A percentile compares a stretch with the other conserved stretches of the same genome.
These are phyloP conservation scores for Alternaria arbusti DNA, from an alignment of 2,329 filamentous ascomycete species.

Conservation along the genomic window DNA sequence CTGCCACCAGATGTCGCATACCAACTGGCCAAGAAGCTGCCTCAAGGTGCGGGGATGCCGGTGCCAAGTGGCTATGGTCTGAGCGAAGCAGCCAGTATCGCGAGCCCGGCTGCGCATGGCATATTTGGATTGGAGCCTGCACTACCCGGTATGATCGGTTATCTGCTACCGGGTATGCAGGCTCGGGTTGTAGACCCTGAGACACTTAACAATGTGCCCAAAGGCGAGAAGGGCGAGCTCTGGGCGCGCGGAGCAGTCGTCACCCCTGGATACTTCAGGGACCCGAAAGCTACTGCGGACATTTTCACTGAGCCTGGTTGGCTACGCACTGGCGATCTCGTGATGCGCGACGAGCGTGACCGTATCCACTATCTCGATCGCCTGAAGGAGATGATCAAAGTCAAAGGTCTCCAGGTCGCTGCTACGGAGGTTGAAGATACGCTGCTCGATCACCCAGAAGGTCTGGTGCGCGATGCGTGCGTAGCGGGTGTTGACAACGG, in stretches of 20 bases:
- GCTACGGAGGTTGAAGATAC: conserved; percentile 57
- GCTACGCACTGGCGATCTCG: conserved; percentile 38
- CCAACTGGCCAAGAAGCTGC: conserved; percentile 35
- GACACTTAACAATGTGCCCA: conserved; percentile 30
- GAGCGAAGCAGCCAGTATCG: conserved; percentile 39
- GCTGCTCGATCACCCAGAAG: conserved; percentile 50
- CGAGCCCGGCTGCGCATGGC: conserved; percentile 26
- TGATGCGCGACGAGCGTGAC: conserved; percentile 34
- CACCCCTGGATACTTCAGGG: conserved; percentile 41
- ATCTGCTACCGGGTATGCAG: conserved; percentile 39
- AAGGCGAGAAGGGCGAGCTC: conserved; percentile 34
- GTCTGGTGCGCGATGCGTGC: conserved; percentile 36
- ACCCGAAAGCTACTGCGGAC: conserved; percentile 33
- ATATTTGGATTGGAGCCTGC: conserved; percentile 35
- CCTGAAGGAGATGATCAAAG: conserved; percentile 55
- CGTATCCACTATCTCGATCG: conserved; percentile 45
- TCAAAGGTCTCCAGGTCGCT: conserved; percentile 58
- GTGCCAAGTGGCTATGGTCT: conserved; percentile 39
- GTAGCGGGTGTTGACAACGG: conserved; percentile 42
- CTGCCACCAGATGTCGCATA: conserved; percentile 38
- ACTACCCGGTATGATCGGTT: conserved; percentile 33
- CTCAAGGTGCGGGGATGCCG: conserved; percentile 28
- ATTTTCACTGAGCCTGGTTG: conserved; percentile 37
- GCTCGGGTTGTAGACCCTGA: conserved; percentile 37
- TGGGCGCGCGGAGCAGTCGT: conserved; percentile 39